These are phyloP conservation scores for Podaxis pistillaris DNA, from an alignment of 768 basidiomycete genomes.

Conservation along the genomic window DNA sequence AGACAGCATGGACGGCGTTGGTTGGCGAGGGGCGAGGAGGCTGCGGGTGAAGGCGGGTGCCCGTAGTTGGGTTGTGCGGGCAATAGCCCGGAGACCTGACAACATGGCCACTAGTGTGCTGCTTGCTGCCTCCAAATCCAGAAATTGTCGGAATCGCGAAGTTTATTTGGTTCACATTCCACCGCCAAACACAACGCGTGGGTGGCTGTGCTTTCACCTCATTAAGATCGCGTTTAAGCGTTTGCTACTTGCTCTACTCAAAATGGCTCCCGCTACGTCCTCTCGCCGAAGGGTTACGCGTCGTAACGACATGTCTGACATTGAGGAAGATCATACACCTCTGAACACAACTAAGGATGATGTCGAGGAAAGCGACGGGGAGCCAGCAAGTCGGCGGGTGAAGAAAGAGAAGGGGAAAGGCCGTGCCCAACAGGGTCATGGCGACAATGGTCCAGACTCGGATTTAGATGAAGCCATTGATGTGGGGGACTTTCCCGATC, in stretches of 20 bases:
- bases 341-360: conserved; percentile 39
- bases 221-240: conserved; percentile 14
- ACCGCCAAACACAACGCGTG: conserved; percentile 38
- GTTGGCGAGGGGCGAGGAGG: conserved; percentile 10
- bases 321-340: conserved; percentile 50
- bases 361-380: conserved; percentile 41
- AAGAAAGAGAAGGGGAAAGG: conserved; percentile 34
- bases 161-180: conserved; percentile 23
- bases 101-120: conserved; percentile 30
- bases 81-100: conserved; percentile 33
- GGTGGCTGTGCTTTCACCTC: conserved; percentile 21
- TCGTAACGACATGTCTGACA: conserved; percentile 55
- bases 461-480: conserved; percentile 55
- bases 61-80: conserved; percentile 28
- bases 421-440: conserved; percentile 22
- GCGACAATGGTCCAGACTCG: conserved; percentile 21
- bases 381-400: conserved; percentile 26
- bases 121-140: not conserved
- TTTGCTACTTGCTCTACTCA: not conserved
- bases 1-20: conserved; percentile 6
- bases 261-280: conserved; percentile 38
- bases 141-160: not conserved
- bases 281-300: conserved; percentile 38
- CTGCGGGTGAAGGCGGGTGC: conserved; percentile 24
- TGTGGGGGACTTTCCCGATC: conserved; percentile 59